Conservation (phyloP, 1,139 yeast genomes). For the Yamadazyma songkhlaensis region DNA sequence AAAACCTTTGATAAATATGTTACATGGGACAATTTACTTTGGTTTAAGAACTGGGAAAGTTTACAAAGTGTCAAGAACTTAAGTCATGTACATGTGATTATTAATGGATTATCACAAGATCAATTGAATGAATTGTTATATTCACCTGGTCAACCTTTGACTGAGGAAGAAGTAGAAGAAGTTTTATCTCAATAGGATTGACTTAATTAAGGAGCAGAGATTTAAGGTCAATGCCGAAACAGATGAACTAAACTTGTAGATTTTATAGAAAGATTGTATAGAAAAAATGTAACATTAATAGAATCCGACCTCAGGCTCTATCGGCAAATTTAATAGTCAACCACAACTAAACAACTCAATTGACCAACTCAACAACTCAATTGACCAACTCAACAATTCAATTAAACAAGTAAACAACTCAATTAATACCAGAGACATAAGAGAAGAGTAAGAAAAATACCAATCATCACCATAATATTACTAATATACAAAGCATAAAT, state of each 20-base stretch:
- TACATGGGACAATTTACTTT: constrained; percentile 35
- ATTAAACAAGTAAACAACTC: too few relatives aligned
- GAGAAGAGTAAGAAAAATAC: constrained; percentile 1
- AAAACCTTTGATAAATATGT: constrained; percentile 44
- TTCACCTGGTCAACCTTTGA: constrained; percentile 19
- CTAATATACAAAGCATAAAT: constrained; percentile 13
- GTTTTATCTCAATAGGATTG: background rate
- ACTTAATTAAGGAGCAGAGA: background rate
- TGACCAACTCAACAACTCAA: too few relatives aligned
- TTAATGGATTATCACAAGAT: constrained; percentile 31
- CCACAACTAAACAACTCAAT: too few relatives aligned
- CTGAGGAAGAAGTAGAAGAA: constrained; percentile 5
- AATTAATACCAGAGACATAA: too few relatives aligned
- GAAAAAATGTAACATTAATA: too few relatives aligned
- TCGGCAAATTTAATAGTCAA: too few relatives aligned
- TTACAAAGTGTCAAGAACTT: constrained; percentile 57
- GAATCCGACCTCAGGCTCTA: too few relatives aligned
- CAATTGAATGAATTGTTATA: constrained; percentile 20
- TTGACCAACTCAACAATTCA: too few relatives aligned
- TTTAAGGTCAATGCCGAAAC: too few relatives aligned
- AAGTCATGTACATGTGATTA: constrained; percentile 58
- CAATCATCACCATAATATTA: constrained; percentile 10
- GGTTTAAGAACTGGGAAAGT: constrained; percentile 65
- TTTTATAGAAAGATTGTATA: too few relatives aligned
- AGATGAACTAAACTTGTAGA: too few relatives aligned